A percentile compares a stretch with the other conserved stretches of the same genome.
Evolutionary conservation across 169 alveolate species (phyloP).

Genomic region (Eimeria sp.): DNA sequence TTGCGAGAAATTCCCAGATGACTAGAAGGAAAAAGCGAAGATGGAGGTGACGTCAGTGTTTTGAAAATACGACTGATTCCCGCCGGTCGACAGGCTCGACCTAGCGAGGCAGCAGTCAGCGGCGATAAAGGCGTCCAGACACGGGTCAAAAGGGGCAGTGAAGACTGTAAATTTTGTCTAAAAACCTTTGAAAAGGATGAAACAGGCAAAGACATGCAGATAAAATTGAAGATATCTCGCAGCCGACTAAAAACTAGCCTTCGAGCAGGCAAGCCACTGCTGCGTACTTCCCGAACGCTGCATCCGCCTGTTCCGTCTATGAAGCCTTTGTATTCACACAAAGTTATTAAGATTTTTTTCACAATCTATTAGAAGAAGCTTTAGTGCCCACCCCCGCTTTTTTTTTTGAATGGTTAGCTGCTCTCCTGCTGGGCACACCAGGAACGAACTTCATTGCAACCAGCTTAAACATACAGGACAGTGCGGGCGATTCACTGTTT

Average conservation of each 20-base stretch:
- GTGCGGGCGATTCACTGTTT: not conserved
- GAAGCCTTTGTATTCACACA: not conserved
- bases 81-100: conserved; percentile 53
- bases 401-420: not conserved
- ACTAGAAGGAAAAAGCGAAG: not conserved
- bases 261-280: conserved; percentile 21
- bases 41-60: not conserved
- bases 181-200: not conserved
- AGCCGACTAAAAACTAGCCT: not conserved
- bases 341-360: too few species aligned
- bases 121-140: not conserved
- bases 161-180: not conserved
- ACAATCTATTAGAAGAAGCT: not conserved
- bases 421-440: not conserved
- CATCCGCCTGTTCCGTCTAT: not conserved
- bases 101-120: conserved; percentile 20
- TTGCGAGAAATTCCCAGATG: not conserved
- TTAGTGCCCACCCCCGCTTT: not conserved
- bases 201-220: conserved; percentile 3
- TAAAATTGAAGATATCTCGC: not conserved
- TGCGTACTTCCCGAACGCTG: not conserved
- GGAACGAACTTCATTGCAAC: not conserved
- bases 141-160: not conserved
- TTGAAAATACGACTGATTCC: not conserved
- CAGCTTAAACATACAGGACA: not conserved